These are phyloP conservation scores for Ambrosia trifida DNA, from an alignment of 129 eudicot species.

Conservation along the genomic window DNA sequence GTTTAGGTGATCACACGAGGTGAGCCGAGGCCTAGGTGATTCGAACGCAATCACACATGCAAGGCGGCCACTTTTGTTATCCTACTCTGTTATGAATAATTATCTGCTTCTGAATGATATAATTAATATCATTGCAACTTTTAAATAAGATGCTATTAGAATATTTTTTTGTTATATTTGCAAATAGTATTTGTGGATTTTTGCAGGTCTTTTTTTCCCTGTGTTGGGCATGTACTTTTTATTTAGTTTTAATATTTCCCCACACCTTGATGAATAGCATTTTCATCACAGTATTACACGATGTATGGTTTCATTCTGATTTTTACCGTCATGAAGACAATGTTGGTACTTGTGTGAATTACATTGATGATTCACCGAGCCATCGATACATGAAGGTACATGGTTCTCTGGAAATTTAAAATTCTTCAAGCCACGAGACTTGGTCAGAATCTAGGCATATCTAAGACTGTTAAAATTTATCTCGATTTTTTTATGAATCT, in stretches of 20 bases:
- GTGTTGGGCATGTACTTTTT: too few relatives aligned
- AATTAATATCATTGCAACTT: too few relatives aligned
- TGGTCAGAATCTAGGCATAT: slow-evolving; percentile 1
- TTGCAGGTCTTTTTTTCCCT: too few relatives aligned
- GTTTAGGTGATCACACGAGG: too few relatives aligned
- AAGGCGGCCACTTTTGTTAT: too few relatives aligned
- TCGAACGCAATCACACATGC: too few relatives aligned
- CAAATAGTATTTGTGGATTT: too few relatives aligned
- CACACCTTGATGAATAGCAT: background rate
- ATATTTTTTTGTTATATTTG: too few relatives aligned
- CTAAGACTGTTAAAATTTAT: background rate
- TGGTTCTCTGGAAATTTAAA: background rate
- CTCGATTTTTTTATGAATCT: background rate
- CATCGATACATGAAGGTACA: background rate
- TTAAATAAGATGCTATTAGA: too few relatives aligned
- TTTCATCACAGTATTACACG: background rate
- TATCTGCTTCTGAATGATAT: too few relatives aligned
- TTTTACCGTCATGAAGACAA: background rate
- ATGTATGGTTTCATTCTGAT: background rate
- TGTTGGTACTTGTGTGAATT: slow-evolving; percentile 17
- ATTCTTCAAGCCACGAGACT: background rate
- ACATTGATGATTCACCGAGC: background rate
- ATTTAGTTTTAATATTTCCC: background rate
- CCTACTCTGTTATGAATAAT: too few relatives aligned
- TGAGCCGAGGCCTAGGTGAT: too few relatives aligned